Base-by-base conservation (phyloP, 2,329 filamentous ascomycete species). In the Phaeophleospora eucalypticola region DNA sequence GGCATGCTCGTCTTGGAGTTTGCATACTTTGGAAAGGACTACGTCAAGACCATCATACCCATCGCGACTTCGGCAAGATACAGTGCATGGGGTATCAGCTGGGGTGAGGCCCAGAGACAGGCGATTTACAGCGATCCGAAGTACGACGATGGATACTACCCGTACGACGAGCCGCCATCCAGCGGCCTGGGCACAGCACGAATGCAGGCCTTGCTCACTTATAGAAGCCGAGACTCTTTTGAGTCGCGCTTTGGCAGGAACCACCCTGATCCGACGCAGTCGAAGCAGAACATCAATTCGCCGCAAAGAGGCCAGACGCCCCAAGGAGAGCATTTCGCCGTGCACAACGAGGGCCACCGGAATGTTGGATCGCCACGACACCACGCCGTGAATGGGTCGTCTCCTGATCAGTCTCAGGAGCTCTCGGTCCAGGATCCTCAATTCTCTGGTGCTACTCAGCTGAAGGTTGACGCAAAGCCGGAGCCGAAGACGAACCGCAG, bases 41-140 rank as follows among this genome's bases (percentile, higher is more conserved):
- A 93, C 58, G 87, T 94, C 46, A 81, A 83, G 55, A 83, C 78
- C 55, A 83, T 93, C 57, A 84, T 93, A 8, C 86, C 88, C 12
- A 91, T 94, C 58, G 88, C 88, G 17, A 93, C 88, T 4, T 91
- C 87, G 6, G 87, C 86, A 58, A 77, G 84, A 35, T 89, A 93
- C 68, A 91, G 87, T 60, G 88, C 88, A 4, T 94, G 88, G 88
- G 85, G 88, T 18, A 94, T 93, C 61, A 90, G 86, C 68, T 94
- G 88, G 88, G 87, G 87, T 35, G 88, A 93, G 66, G 87, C 87
- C 3, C 88, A 94, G 67, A 78, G 88, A 42, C 87, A 93, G 70
- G 90, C 86, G 76, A 97, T 98, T 66, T 98, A 97, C 71, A 90
- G 89, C 33, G 93, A 98, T 65, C 93, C 93, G 24, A 97, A 96